Evolutionary conservation across 441 rosid species (phyloP), one percentile per base, ranked within the genome.

Genomic region (Brassica balearica): DNA sequence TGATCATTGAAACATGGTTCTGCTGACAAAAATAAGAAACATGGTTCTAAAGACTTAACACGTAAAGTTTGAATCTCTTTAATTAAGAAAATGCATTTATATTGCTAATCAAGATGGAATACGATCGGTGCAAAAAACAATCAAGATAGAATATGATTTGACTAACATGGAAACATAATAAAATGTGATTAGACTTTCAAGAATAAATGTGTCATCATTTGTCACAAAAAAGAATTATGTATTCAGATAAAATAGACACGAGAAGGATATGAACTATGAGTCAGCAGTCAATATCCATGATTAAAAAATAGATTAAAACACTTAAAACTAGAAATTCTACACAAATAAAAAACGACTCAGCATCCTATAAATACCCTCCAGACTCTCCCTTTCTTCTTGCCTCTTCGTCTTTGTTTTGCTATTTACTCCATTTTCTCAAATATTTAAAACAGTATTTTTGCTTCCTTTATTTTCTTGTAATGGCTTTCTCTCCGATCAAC

Each of bases 401-500:
- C 69, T 64, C 68, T 17, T 68, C 48, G 8, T 68, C 65, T 43
- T 68, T 64, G 46, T 61, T 48, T 64, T 51, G 72, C 65, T 20
- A 8, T 53, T 71, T 56, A 12, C 53, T 65, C 23, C 6, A 67
- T 3, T 62, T n/a, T 36, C 32, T 65, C 60, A 69, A 61, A 38
- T 51, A 64, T 43, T 3, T n/a, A 38, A 62, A 60, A 60, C 25
- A 11, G 4, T 65, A 34, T 34, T 65, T n/a, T 32, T 32, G 68
- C 14, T 34, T 11, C n/a, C 60, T 43, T 32, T 19, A n/a, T 15
- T 12, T 34, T 23, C 23, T 68, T 73, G 73, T 51, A 25, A 89
- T 89, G 92, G 92, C 85, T 78, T 79, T 32, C 62, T 84, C 90
- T 75, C 85, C 91, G 36, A 85, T 91, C 81, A 84, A 80, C 15